A percentile compares a stretch with the other conserved stretches of the same genome.
phyloP scores from a whole-genome alignment of 805 yeast genomes.

The Kregervanrija pseudodelftensis region DNA sequence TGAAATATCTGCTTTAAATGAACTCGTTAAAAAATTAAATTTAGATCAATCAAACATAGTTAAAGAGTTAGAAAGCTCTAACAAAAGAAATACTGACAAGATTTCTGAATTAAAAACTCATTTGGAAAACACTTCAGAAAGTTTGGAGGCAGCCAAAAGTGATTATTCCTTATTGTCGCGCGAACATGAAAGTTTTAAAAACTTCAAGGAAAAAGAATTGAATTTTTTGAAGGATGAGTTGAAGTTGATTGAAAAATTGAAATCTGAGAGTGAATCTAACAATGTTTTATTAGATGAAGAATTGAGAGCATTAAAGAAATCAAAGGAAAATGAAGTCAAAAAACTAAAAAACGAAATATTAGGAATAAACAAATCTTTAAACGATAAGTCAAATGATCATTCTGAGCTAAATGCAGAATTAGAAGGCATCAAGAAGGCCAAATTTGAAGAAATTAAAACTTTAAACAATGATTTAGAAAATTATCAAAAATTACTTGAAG shows the following conservation, averaged over 20 bases:
- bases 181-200: neutral
- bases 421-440: neutral
- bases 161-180: slow-evolving; percentile 64
- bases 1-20: too few relatives aligned
- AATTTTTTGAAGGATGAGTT: neutral
- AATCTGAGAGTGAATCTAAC: neutral
- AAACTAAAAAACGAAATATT: neutral
- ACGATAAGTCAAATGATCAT: slow-evolving; percentile 1
- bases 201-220: neutral
- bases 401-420: slow-evolving; percentile 1
- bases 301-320: neutral
- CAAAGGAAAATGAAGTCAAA: neutral
- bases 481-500: too few relatives aligned
- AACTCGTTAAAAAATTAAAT: too few relatives aligned
- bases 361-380: neutral
- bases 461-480: neutral
- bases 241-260: neutral
- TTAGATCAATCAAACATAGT: too few relatives aligned
- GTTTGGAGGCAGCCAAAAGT: slow-evolving; percentile 63
- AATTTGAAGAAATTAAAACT: neutral
- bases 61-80: too few relatives aligned
- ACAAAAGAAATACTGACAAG: neutral
- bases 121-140: slow-evolving; percentile 73
- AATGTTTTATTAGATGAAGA: neutral
- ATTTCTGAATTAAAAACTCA: slow-evolving; percentile 15